These are phyloP conservation scores for Funneliformis caledonium DNA, from an alignment of 371 early-diverging fungal genomes.

Conservation along the genomic window DNA sequence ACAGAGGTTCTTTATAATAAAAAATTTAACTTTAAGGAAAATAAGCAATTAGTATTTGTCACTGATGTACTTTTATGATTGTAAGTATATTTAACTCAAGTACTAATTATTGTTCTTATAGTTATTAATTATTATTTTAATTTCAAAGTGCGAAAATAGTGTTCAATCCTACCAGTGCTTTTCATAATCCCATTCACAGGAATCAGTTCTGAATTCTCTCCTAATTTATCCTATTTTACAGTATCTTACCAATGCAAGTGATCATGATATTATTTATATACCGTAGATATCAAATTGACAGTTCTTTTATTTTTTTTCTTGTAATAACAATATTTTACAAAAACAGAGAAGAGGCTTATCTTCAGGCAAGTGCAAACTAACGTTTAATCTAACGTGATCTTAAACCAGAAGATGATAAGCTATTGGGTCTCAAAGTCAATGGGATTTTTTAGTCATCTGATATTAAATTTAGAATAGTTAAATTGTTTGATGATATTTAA, in stretches of 20 bases:
- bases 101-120: neutral
- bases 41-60: neutral
- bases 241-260: slow-evolving; percentile 2
- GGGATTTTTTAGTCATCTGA: too few species aligned
- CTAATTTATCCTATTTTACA: neutral
- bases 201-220: neutral
- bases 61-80: neutral
- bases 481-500: too few species aligned
- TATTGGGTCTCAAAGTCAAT: too few species aligned
- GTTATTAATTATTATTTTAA: neutral
- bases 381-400: too few species aligned
- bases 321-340: too few species aligned
- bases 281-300: neutral
- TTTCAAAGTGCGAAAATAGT: neutral
- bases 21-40: neutral
- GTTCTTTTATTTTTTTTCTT: too few species aligned
- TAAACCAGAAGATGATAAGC: too few species aligned
- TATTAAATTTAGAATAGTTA: too few species aligned
- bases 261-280: neutral
- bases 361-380: too few species aligned
- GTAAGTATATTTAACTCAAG: neutral
- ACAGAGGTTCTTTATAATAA: neutral
- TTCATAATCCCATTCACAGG: neutral
- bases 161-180: slow-evolving; percentile 6
- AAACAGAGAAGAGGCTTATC: too few species aligned